These are phyloP conservation scores for Phytopythium ostracodes DNA, from an alignment of 352 stramenopile genomes.

Conservation along the genomic window DNA sequence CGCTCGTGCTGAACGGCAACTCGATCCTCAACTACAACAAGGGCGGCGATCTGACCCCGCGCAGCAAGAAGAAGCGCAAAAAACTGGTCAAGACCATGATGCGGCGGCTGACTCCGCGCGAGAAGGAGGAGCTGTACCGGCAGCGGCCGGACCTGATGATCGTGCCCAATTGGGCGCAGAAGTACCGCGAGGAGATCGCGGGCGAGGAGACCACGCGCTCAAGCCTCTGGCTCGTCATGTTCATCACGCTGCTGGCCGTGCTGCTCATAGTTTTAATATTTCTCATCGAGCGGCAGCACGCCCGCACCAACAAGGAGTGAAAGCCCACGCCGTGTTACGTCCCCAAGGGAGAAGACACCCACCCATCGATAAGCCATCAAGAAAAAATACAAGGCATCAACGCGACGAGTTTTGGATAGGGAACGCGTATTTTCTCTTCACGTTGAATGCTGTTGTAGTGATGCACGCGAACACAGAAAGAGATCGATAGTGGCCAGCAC, in stretches of 20 bases:
- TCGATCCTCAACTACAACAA: slow-evolving; percentile 59
- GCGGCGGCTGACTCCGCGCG: slow-evolving; percentile 66
- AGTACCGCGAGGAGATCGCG: slow-evolving; percentile 82
- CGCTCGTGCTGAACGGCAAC: slow-evolving; percentile 49
- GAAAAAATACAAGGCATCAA: neutral
- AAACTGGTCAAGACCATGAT: slow-evolving; percentile 75
- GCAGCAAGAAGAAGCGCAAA: slow-evolving; percentile 79
- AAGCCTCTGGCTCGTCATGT: slow-evolving; percentile 72
- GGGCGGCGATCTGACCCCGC: slow-evolving; percentile 46
- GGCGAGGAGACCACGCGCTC: slow-evolving; percentile 64
- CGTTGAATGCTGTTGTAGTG: neutral
- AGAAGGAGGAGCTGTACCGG: slow-evolving; percentile 84
- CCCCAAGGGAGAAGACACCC: neutral
- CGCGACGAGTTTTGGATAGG: neutral
- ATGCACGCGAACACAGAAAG: neutral
- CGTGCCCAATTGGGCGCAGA: slow-evolving; percentile 85
- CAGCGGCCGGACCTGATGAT: slow-evolving; percentile 85
- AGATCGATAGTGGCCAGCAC: too few relatives aligned
- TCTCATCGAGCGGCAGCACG: slow-evolving; percentile 58
- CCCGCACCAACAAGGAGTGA: slow-evolving; percentile 13
- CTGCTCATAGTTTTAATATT: slow-evolving; percentile 78
- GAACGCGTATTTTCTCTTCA: neutral
- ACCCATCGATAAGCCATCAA: neutral
- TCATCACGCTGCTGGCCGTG: slow-evolving; percentile 65
- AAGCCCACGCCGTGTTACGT: neutral